These are phyloP conservation scores for Vanrija sp. DNA, from an alignment of 1,284 basidiomycete species.

Conservation along the genomic window DNA sequence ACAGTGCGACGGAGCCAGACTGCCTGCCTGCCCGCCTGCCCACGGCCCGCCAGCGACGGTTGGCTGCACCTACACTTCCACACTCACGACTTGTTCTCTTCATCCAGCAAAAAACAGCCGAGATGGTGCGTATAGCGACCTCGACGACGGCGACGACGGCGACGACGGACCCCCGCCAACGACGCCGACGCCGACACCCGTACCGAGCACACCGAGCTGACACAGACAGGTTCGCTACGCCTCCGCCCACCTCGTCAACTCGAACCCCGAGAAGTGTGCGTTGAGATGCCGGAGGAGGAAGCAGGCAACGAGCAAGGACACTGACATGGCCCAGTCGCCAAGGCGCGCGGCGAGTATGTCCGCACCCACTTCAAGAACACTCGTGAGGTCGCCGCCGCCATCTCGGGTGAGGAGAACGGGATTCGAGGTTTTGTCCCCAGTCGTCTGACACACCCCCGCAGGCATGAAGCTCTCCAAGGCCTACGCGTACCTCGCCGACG, in stretches of 20 bases:
- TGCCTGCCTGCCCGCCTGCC: not conserved
- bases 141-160: not conserved
- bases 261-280: constrained; percentile 90
- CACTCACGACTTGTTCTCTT: constrained; percentile 1
- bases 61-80: too few species aligned
- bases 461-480: constrained; percentile 95
- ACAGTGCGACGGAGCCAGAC: not conserved
- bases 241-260: constrained; percentile 67
- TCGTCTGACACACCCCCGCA: constrained; percentile 31
- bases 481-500: constrained; percentile 89
- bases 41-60: not conserved
- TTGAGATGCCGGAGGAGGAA: constrained; percentile 27
- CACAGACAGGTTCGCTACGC: constrained; percentile 76
- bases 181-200: not conserved
- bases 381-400: constrained; percentile 86
- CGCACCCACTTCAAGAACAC: constrained; percentile 99
- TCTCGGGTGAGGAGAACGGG: constrained; percentile 59
- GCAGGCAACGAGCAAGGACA: not conserved
- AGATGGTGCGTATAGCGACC: constrained; percentile 7
- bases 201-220: constrained; percentile 4
- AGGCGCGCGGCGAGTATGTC: constrained; percentile 92
- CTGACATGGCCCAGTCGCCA: constrained; percentile 61
- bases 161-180: not conserved
- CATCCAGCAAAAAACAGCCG: constrained; percentile 11
- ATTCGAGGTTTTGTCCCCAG: not conserved